A percentile compares a stretch with the other conserved stretches of the same genome.
Evolutionary conservation across 2,329 filamentous ascomycete species (phyloP).

Genomic region (Phialemonium atrogriseum): DNA sequence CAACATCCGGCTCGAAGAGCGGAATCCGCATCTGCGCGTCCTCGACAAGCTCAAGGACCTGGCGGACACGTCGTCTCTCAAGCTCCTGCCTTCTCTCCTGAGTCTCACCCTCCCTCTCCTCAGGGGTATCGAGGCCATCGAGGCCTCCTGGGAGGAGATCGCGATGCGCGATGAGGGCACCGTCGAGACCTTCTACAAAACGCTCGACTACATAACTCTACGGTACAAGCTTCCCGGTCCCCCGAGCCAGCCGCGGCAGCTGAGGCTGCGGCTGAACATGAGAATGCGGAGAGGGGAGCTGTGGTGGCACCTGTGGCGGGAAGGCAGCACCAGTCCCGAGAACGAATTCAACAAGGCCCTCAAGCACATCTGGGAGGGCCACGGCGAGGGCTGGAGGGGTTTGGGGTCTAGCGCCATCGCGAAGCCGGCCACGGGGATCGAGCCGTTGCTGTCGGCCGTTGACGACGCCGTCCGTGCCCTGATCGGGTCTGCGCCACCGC

Average conservation of each 20-base stretch:
- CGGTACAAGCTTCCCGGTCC: slow-evolving; percentile 36
- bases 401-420: slow-evolving; percentile 39
- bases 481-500: slow-evolving; percentile 8
- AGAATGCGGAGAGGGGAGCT: slow-evolving; percentile 36
- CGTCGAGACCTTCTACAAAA: slow-evolving; percentile 43
- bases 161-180: slow-evolving; percentile 33
- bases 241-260: slow-evolving; percentile 19
- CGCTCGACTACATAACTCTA: slow-evolving; percentile 49
- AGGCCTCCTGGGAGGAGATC: slow-evolving; percentile 40
- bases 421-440: slow-evolving; percentile 30
- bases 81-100: slow-evolving; percentile 44
- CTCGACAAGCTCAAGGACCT: slow-evolving; percentile 48
- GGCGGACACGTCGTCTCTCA: slow-evolving; percentile 48
- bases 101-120: slow-evolving; percentile 58
- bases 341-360: slow-evolving; percentile 30
- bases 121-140: slow-evolving; percentile 50
- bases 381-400: slow-evolving; percentile 37
- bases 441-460: slow-evolving; percentile 34
- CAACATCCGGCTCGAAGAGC: slow-evolving; percentile 48
- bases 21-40: slow-evolving; percentile 61
- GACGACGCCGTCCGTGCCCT: slow-evolving; percentile 36
- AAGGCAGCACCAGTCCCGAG: slow-evolving; percentile 17
- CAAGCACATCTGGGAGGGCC: slow-evolving; percentile 34
- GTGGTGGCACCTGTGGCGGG: slow-evolving; percentile 43
- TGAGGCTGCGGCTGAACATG: slow-evolving; percentile 42